Evolutionary conservation across 305 asterid species (phyloP).

Genomic region (Caryopteris hybrid): DNA sequence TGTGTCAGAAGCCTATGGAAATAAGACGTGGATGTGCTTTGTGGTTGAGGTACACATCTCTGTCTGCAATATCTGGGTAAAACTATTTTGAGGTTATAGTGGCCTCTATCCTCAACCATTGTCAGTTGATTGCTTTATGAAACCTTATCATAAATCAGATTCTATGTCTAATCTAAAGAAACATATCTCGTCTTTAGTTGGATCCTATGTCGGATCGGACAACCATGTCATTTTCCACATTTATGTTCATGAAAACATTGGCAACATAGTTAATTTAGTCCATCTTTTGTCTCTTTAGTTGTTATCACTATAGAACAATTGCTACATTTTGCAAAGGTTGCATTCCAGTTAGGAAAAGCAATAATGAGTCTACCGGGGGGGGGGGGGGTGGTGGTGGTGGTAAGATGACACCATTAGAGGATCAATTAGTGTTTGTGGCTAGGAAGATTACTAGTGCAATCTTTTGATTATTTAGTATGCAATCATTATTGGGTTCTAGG

Average conservation of each 20-base stretch:
- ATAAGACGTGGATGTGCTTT: conserved; percentile 79
- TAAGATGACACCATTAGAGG: background rate
- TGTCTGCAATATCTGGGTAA: background rate
- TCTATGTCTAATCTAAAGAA: background rate
- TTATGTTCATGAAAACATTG: no score
- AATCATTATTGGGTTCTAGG: background rate
- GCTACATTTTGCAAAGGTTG: no score
- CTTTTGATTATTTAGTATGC: background rate
- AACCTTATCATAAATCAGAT: background rate
- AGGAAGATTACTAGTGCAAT: background rate
- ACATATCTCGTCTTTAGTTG: background rate
- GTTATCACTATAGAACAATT: no score
- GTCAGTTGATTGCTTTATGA: background rate
- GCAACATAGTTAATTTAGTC: no score
- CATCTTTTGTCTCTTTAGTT: no score
- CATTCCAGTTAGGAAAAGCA: no score
- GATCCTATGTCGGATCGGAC: background rate
- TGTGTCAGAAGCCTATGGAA: conserved; percentile 64
- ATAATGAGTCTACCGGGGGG: background rate
- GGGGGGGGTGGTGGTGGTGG: background rate
- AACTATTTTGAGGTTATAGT: background rate
- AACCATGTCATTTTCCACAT: background rate
- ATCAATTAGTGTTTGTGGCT: background rate
- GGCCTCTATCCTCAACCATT: background rate
- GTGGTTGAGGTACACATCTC: conserved; percentile 80